Evolutionary conservation across 2,329 filamentous ascomycete genomes (phyloP).

Genomic region (Ophiosphaerella herpotricha): DNA sequence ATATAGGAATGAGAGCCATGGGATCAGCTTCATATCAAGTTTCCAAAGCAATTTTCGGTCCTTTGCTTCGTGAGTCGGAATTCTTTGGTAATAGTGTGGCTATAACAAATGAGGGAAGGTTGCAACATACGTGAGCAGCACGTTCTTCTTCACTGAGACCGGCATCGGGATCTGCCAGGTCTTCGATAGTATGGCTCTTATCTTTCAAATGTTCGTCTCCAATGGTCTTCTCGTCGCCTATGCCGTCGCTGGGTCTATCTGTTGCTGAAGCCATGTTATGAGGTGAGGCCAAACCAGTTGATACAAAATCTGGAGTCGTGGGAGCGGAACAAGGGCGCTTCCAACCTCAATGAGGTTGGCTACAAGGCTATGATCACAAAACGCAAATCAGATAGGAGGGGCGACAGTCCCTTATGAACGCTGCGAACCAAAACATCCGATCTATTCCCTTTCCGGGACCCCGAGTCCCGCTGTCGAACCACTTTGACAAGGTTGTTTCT

Average conservation of each 20-base stretch:
- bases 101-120: background rate
- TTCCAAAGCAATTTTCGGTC: constrained; percentile 66
- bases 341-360: background rate
- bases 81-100: background rate
- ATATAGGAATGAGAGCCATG: constrained; percentile 73
- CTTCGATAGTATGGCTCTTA: constrained; percentile 17
- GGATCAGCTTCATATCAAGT: constrained; percentile 65
- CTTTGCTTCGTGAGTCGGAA: constrained; percentile 43
- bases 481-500: too few species aligned
- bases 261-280: constrained; percentile 25
- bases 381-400: background rate
- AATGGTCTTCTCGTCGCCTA: constrained; percentile 28
- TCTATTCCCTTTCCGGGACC: background rate
- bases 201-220: constrained; percentile 13
- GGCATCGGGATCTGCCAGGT: constrained; percentile 63
- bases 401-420: background rate
- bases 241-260: constrained; percentile 23
- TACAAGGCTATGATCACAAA: background rate
- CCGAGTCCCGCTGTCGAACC: too few species aligned
- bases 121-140: constrained; percentile 60
- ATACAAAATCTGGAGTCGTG: background rate
- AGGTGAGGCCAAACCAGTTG: too few species aligned
- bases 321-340: too few species aligned
- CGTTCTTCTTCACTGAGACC: constrained; percentile 67
- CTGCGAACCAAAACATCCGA: background rate